These are phyloP conservation scores for Magnolia kwangsiensis DNA, from an alignment of 164 flowering plant species.

Conservation along the genomic window DNA sequence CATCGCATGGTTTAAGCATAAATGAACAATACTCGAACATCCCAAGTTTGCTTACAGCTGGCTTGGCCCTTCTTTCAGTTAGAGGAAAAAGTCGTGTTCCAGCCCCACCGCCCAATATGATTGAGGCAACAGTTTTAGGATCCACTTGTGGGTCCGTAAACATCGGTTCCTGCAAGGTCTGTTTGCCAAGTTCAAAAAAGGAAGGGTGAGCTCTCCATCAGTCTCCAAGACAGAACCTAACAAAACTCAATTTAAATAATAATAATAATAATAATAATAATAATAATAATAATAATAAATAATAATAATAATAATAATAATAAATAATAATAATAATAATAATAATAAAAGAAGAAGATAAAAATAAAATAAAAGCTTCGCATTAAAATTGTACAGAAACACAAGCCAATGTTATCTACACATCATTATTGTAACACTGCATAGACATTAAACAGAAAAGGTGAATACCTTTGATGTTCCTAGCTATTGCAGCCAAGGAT, in stretches of 20 bases:
- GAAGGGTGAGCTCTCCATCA: background rate
- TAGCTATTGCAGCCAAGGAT: no score
- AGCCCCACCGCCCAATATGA: conserved; percentile 86
- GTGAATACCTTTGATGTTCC: no score
- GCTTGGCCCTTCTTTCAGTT: conserved; percentile 71
- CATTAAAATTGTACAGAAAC: no score
- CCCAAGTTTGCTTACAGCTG: conserved; percentile 59
- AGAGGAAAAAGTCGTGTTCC: conserved; percentile 84
- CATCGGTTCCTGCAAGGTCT: conserved; percentile 32
- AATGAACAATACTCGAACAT: background rate
- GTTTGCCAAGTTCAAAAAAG: conserved; percentile 3
- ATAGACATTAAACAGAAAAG: no score
- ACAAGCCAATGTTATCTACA: no score
- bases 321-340: no score
- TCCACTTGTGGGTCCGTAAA: conserved; percentile 44
- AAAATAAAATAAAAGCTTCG: background rate
- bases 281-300: no score
- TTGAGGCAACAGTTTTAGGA: conserved; percentile 73
- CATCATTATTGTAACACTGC: no score
- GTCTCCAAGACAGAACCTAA: background rate
- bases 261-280: no score
- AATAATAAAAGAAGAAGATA: background rate
- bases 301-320: no score
- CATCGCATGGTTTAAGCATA: background rate
- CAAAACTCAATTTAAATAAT: background rate